Evolutionary conservation across 2,329 filamentous ascomycete genomes (phyloP).

Genomic region (Exophiala oligosperma): DNA sequence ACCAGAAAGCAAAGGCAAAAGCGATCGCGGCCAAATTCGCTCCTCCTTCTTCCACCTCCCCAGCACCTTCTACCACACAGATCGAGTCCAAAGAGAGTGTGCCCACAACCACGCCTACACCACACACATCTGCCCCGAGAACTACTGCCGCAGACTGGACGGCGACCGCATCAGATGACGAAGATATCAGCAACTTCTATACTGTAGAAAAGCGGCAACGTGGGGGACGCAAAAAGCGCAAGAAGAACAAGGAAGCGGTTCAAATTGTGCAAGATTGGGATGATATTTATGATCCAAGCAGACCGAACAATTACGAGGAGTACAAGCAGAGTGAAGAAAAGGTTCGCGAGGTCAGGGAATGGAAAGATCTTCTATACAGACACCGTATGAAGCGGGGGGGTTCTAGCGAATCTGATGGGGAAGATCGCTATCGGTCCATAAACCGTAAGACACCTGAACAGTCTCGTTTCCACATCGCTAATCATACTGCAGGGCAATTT

Average conservation of each 20-base stretch:
- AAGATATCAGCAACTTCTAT: conserved; percentile 70
- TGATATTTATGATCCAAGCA: conserved; percentile 81
- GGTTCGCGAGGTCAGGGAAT: conserved; percentile 75
- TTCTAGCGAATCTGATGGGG: conserved; percentile 50
- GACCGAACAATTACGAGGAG: conserved; percentile 81
- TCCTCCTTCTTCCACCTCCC: conserved; percentile 28
- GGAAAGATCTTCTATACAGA: conserved; percentile 78
- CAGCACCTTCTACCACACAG: conserved; percentile 32
- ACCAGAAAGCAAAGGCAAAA: conserved; percentile 64
- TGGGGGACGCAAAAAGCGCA: conserved; percentile 75
- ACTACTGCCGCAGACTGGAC: conserved; percentile 80
- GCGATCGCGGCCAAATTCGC: conserved; percentile 55
- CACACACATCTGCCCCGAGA: conserved; percentile 50
- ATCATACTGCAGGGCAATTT: conserved; percentile 44
- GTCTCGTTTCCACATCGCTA: not conserved
- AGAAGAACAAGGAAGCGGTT: conserved; percentile 65
- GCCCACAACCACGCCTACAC: conserved; percentile 10
- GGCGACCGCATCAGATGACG: conserved; percentile 68
- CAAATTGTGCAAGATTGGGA: conserved; percentile 73
- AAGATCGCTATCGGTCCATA: conserved; percentile 45
- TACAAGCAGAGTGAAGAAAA: conserved; percentile 84
- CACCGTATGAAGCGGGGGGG: conserved; percentile 57
- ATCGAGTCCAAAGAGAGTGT: conserved; percentile 16
- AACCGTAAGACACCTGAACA: conserved; percentile 43
- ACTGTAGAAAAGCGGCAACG: conserved; percentile 66